Percentiles rank a stretch among this genome's conserved stretches.
Evolutionary conservation across 352 stramenopile genomes (phyloP).

Genomic region (Globisporangium paddicum): DNA sequence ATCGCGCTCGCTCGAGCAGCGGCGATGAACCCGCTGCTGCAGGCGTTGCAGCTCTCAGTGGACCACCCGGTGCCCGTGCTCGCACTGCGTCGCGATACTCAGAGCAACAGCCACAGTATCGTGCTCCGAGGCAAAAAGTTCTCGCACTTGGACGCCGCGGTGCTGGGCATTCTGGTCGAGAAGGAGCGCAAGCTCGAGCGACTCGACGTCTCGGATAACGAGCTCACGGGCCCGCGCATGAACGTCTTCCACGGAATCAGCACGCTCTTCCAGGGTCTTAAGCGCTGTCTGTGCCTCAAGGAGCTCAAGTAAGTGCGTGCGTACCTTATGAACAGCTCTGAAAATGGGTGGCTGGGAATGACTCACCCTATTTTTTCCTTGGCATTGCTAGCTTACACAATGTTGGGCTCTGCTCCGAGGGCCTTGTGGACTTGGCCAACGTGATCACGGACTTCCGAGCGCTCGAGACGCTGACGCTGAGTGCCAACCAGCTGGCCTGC

Average conservation of each 20-base stretch:
- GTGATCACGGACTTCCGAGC: conserved; percentile 28
- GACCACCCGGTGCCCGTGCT: conserved; percentile 24
- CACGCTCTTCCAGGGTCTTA: conserved; percentile 39
- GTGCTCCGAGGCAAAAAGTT: conserved; percentile 24
- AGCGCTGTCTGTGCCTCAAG: conserved; percentile 38
- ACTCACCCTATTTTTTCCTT: not conserved
- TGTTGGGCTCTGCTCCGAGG: conserved; percentile 44
- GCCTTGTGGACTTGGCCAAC: conserved; percentile 41
- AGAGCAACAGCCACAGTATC: conserved; percentile 22
- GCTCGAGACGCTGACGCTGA: conserved; percentile 47
- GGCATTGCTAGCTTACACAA: conserved; percentile 25
- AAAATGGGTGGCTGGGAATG: not conserved
- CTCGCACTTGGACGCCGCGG: conserved; percentile 59
- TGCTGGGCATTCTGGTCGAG: conserved; percentile 44
- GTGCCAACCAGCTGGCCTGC: conserved; percentile 34
- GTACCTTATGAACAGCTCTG: not conserved
- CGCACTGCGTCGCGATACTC: conserved; percentile 22
- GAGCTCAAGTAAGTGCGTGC: conserved; percentile 41
- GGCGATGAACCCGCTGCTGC: conserved; percentile 31
- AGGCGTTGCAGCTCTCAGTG: conserved; percentile 49
- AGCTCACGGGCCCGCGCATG: conserved; percentile 32
- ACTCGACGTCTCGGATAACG: conserved; percentile 51
- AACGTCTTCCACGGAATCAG: conserved; percentile 62
- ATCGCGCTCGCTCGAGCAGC: conserved; percentile 23
- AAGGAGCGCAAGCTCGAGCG: conserved; percentile 43